Evolutionary conservation across 2,329 filamentous ascomycete genomes (phyloP).

Genomic region (Cadophora luteo-olivacea): DNA sequence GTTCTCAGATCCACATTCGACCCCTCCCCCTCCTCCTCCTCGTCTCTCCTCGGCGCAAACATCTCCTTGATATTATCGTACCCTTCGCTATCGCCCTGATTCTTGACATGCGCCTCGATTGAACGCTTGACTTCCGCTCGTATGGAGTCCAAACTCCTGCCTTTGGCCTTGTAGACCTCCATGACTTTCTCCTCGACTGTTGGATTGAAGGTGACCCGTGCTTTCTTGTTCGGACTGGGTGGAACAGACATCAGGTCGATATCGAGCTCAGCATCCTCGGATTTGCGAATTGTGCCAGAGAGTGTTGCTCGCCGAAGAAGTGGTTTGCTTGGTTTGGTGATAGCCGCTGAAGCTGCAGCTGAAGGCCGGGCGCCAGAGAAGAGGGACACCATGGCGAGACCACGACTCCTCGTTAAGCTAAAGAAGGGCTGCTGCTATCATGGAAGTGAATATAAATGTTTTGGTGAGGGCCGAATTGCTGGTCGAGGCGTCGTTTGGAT

Average conservation of each 20-base stretch:
- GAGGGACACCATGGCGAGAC: slow-evolving; percentile 37
- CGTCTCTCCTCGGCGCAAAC: slow-evolving; percentile 47
- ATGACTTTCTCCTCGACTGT: slow-evolving; percentile 45
- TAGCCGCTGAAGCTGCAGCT: slow-evolving; percentile 23
- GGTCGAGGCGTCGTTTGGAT: not conserved
- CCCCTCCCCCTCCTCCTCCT: slow-evolving; percentile 34
- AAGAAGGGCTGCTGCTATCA: slow-evolving; percentile 25
- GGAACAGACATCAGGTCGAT: slow-evolving; percentile 35
- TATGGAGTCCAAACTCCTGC: slow-evolving; percentile 37
- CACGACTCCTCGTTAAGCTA: slow-evolving; percentile 21
- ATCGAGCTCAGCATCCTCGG: slow-evolving; percentile 40
- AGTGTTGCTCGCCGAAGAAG: slow-evolving; percentile 40
- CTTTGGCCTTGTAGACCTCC: slow-evolving; percentile 38
- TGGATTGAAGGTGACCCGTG: slow-evolving; percentile 44
- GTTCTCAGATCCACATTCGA: slow-evolving; percentile 55
- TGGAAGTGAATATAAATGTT: slow-evolving; percentile 17
- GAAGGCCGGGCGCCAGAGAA: slow-evolving; percentile 30
- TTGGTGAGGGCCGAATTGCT: not conserved
- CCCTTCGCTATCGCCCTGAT: slow-evolving; percentile 59
- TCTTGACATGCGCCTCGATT: slow-evolving; percentile 60
- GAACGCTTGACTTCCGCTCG: slow-evolving; percentile 45
- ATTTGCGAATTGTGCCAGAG: slow-evolving; percentile 40
- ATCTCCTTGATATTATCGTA: slow-evolving; percentile 67
- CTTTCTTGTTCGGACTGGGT: slow-evolving; percentile 40
- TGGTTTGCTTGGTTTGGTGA: slow-evolving; percentile 39